Percentiles rank a stretch among this genome's conserved stretches.
Evolutionary conservation across 2,329 filamentous ascomycete species (phyloP).

Genomic region (Trichoderma cornu-damae): DNA sequence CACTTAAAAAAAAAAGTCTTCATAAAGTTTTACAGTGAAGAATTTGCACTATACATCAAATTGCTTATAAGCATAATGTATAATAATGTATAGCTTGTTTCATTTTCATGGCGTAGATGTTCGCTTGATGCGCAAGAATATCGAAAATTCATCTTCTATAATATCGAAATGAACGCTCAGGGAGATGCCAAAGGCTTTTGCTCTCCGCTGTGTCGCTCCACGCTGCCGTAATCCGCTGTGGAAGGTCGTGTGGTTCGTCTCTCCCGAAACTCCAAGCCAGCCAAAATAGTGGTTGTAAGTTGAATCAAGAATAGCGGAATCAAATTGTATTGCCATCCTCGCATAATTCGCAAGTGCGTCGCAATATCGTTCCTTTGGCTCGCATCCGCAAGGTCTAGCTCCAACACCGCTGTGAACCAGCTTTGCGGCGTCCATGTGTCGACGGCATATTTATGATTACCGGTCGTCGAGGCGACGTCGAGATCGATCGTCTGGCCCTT

Average conservation of each 20-base stretch:
- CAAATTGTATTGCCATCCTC: conserved; percentile 29
- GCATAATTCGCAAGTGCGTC: conserved; percentile 25
- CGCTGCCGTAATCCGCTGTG: conserved; percentile 1
- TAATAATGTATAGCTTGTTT: neutral
- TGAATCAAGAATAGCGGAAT: conserved; percentile 30
- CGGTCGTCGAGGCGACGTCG: conserved; percentile 18
- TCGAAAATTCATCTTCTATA: neutral
- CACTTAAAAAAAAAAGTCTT: too few relatives aligned
- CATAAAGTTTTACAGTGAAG: neutral
- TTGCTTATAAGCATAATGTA: neutral
- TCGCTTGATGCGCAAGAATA: neutral
- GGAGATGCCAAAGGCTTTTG: neutral
- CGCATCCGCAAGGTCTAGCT: conserved; percentile 22
- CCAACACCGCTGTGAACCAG: conserved; percentile 27
- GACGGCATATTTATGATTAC: conserved; percentile 22
- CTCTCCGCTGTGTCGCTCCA: conserved; percentile 8
- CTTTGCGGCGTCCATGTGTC: conserved; percentile 29
- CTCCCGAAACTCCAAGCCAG: conserved; percentile 23
- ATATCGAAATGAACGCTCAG: neutral
- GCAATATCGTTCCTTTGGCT: conserved; percentile 22
- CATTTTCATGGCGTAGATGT: neutral
- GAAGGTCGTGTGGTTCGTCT: conserved; percentile 18
- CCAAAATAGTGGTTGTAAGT: conserved; percentile 24
- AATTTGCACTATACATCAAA: neutral
- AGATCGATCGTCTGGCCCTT: conserved; percentile 24